These are phyloP conservation scores for Aspergillus sp. DNA, from an alignment of 2,329 filamentous ascomycete genomes.

Conservation along the genomic window DNA sequence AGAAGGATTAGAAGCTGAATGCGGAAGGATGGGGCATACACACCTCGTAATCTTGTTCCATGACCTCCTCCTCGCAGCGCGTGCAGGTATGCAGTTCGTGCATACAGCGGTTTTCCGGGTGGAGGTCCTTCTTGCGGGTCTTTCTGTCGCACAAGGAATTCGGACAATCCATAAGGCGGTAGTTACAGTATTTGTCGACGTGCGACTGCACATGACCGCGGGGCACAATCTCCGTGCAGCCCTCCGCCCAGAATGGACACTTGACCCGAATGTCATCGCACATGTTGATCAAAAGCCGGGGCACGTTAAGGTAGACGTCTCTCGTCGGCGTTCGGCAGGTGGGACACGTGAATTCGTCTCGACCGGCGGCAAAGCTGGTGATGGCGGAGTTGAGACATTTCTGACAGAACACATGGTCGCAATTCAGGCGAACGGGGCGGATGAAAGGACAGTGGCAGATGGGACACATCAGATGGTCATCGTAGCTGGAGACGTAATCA, in stretches of 20 bases:
- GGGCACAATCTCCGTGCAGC: slow-evolving; percentile 54
- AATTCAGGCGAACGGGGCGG: slow-evolving; percentile 56
- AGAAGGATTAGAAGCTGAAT: background rate
- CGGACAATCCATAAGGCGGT: slow-evolving; percentile 53
- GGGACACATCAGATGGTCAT: slow-evolving; percentile 61
- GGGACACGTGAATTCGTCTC: slow-evolving; percentile 50
- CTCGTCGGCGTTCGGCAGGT: slow-evolving; percentile 52
- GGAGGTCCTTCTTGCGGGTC: slow-evolving; percentile 55
- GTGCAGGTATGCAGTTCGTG: slow-evolving; percentile 54
- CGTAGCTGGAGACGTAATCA: slow-evolving; percentile 56
- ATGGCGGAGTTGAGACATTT: slow-evolving; percentile 55
- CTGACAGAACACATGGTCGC: slow-evolving; percentile 63
- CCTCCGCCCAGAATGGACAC: slow-evolving; percentile 55
- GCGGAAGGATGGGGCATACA: slow-evolving; percentile 10
- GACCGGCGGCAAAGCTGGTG: slow-evolving; percentile 29
- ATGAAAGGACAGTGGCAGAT: slow-evolving; percentile 64
- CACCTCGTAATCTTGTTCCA: slow-evolving; percentile 55
- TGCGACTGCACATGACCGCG: slow-evolving; percentile 58
- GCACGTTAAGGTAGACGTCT: slow-evolving; percentile 43
- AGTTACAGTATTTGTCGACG: slow-evolving; percentile 59
- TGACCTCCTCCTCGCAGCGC: slow-evolving; percentile 51
- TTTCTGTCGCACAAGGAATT: slow-evolving; percentile 48
- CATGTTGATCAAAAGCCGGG: slow-evolving; percentile 59
- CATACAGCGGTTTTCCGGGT: slow-evolving; percentile 48
- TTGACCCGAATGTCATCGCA: slow-evolving; percentile 60